phyloP scores from a whole-genome alignment of 2,329 filamentous ascomycete genomes.

The Fusarium irregulare region DNA sequence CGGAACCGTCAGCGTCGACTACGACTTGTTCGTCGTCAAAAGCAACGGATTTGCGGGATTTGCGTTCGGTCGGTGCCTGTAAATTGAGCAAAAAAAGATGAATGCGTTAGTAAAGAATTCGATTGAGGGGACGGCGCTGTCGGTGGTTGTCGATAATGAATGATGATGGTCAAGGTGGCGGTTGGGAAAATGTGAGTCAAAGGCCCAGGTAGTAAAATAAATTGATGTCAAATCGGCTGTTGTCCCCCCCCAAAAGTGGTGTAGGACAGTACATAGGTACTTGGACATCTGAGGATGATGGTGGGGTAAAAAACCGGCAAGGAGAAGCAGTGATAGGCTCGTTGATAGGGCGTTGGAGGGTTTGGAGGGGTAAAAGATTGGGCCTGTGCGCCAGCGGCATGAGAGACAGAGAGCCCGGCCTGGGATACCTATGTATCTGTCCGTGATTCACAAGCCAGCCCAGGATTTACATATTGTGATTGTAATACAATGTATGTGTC shows the following conservation, averaged over 20 bases:
- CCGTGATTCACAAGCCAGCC: constrained; percentile 22
- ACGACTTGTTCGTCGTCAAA: constrained; percentile 90
- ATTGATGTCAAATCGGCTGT: constrained; percentile 37
- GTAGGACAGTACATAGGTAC: constrained; percentile 39
- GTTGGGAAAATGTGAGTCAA: constrained; percentile 48
- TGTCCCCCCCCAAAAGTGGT: constrained; percentile 33
- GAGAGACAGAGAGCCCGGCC: background rate
- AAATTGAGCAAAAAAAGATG: constrained; percentile 34
- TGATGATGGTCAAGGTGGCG: constrained; percentile 39
- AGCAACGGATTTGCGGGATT: constrained; percentile 91
- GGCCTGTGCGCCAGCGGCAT: constrained; percentile 20
- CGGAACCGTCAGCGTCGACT: constrained; percentile 88
- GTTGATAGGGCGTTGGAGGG: constrained; percentile 33
- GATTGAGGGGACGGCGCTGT: constrained; percentile 16
- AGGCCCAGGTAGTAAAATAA: constrained; percentile 32
- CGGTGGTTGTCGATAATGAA: constrained; percentile 2
- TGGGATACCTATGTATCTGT: constrained; percentile 16
- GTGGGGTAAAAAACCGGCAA: constrained; percentile 25
- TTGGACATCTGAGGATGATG: constrained; percentile 31
- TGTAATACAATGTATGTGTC: background rate
- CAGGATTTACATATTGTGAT: background rate
- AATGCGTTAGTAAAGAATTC: constrained; percentile 27
- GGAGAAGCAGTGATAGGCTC: constrained; percentile 28
- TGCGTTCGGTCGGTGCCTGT: constrained; percentile 62
- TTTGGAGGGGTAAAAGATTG: constrained; percentile 43